Evolutionary conservation across 2,329 filamentous ascomycete genomes (phyloP).

Genomic region (Fusarium neocosmosporiellum): DNA sequence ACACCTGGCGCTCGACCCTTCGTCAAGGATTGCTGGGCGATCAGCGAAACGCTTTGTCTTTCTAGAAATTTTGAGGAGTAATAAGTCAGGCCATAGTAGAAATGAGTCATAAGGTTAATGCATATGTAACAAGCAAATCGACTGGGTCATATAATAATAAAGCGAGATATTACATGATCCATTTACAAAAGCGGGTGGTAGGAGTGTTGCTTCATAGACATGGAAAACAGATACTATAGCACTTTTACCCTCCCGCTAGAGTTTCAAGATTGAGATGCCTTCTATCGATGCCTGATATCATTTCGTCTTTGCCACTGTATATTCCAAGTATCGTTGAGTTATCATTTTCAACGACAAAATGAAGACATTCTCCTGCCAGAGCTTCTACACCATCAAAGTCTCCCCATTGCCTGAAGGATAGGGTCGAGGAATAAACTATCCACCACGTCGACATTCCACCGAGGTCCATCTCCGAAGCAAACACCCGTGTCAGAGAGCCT

Average conservation of each 20-base stretch:
- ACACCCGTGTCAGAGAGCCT: conserved; percentile 14
- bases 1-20: neutral
- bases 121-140: neutral
- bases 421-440: neutral
- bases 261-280: neutral
- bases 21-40: neutral
- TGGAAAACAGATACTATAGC: neutral
- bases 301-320: neutral
- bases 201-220: neutral
- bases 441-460: conserved; percentile 13
- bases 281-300: neutral
- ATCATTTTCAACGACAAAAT: neutral
- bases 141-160: neutral
- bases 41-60: neutral
- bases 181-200: neutral
- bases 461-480: conserved; percentile 31
- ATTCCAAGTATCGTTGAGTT: neutral
- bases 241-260: neutral
- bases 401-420: neutral
- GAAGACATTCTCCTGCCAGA: neutral
- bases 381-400: neutral
- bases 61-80: neutral
- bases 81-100: neutral
- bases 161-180: neutral
- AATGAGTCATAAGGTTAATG: neutral